These are phyloP conservation scores for Lagenaria siceraria DNA, from an alignment of 306 rosid species.

Conservation along the genomic window DNA sequence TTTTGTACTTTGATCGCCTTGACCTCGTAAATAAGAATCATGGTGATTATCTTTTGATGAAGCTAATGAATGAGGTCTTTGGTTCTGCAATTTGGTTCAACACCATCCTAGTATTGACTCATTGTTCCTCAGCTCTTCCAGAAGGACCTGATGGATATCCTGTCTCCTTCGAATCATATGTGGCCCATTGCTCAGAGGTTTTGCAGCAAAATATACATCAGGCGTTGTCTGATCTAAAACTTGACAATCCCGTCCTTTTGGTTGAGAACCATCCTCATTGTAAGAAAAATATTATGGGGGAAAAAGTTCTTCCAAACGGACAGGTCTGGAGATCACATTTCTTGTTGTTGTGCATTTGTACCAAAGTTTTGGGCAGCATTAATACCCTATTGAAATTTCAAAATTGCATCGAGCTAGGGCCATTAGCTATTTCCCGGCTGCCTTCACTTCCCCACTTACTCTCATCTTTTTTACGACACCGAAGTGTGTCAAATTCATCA, in stretches of 20 bases:
- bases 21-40: slow-evolving; percentile 42
- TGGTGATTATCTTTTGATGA: slow-evolving; percentile 47
- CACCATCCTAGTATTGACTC: slow-evolving; percentile 85
- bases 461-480: slow-evolving; percentile 60
- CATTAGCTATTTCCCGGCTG: slow-evolving; percentile 29
- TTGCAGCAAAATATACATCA: slow-evolving; percentile 71
- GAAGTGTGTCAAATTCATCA: slow-evolving; percentile 17
- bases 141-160: slow-evolving; percentile 71
- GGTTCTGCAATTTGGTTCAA: slow-evolving; percentile 88
- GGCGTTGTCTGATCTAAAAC: slow-evolving; percentile 69
- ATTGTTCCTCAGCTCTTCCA: slow-evolving; percentile 64
- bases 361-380: slow-evolving; percentile 75
- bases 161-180: slow-evolving; percentile 53
- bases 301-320: slow-evolving; percentile 91
- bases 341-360: slow-evolving; percentile 64
- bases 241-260: slow-evolving; percentile 75
- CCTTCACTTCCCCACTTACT: slow-evolving; percentile 94
- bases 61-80: slow-evolving; percentile 68
- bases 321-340: slow-evolving; percentile 87
- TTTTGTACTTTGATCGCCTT: slow-evolving; percentile 82
- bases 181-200: slow-evolving; percentile 40
- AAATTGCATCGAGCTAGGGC: slow-evolving; percentile 70
- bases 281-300: slow-evolving; percentile 54
- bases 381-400: slow-evolving; percentile 64
- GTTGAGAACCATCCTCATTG: slow-evolving; percentile 94